phyloP scores from a whole-genome alignment of 1,139 yeast species.

The Hanseniaspora sp. region DNA sequence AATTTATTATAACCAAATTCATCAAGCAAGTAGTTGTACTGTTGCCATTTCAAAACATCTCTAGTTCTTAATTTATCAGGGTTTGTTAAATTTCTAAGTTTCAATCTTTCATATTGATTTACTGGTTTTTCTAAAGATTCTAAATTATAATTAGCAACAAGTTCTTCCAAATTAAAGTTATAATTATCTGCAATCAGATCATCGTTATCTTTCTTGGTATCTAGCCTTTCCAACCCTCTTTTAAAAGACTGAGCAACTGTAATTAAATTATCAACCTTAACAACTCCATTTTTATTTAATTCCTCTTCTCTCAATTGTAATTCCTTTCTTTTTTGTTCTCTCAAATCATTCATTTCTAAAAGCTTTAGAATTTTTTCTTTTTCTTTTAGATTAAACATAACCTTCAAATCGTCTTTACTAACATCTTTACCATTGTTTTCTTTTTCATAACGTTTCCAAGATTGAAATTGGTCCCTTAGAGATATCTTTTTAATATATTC shows the following conservation, averaged over 20 bases:
- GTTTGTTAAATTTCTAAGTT: conserved; percentile 38
- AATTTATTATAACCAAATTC: conserved; percentile 32
- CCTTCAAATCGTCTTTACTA: background rate
- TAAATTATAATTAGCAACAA: background rate
- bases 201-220: background rate
- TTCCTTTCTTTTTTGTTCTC: conserved; percentile 2
- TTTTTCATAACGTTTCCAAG: conserved; percentile 13
- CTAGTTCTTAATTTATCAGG: conserved; percentile 38
- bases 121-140: conserved; percentile 9
- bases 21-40: conserved; percentile 44
- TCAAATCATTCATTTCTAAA: background rate
- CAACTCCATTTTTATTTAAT: background rate
- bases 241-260: conserved; percentile 4
- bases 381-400: background rate
- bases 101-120: conserved; percentile 45
- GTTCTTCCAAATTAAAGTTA: conserved; percentile 1
- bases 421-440: conserved; percentile 4
- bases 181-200: background rate
- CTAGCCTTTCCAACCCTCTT: background rate
- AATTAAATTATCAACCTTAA: background rate
- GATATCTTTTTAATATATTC: background rate
- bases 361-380: conserved; percentile 10
- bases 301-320: background rate
- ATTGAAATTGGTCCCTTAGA: conserved; percentile 8
- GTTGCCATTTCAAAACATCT: conserved; percentile 43